Evolutionary conservation across 306 rosid genomes (phyloP), one percentile per base, ranked within the genome.

Genomic region (Lotus japonicus): DNA sequence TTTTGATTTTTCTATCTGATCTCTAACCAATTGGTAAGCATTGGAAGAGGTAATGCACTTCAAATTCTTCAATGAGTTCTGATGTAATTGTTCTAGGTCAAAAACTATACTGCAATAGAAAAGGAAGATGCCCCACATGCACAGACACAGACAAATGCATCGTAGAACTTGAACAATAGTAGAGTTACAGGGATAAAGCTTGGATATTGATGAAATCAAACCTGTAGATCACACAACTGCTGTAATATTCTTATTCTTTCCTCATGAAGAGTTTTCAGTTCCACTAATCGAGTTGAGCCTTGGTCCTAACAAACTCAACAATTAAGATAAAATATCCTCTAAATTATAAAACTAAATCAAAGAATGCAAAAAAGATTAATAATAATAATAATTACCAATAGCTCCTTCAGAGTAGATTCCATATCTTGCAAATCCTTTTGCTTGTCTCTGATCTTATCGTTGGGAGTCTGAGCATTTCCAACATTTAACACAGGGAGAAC

Each of bases 361-460:
- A 55, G 38, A 76, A 62, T 31, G 13, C 58, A 70, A 26, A 28
- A 71, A 71, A 63, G 3, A 26, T 26, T 2, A 26, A 26, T 3
- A 26, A 26, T 2, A 26, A 9, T 31, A 28, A 56, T 84, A 94
- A 28, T 52, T 85, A 94, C 99, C 96, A 62, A 72, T 76, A 87
- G 75, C 65, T 95, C 91, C 77, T 85, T 95, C 73, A 95, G 81
- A 70, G 84, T 45, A 55, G 86, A 85, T 82, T 95, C 96, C 97
- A 90, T 78, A 79, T 91, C 97, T 19, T 77, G 92, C 77, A 88
- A 78, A 80, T 95, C 97, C 75, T 88, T 95, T 68, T 85, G 91
- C 74, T 87, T 95, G 73, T 90, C 96, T 76, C 78, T 87, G 54
- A 79, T 68, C 82, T 76, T 87, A 73, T 87, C 97, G 76, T 77